A percentile compares a stretch with the other conserved stretches of the same genome.
phyloP scores from a whole-genome alignment of 2,329 filamentous ascomycete species.

The Arthroderma sp. region DNA sequence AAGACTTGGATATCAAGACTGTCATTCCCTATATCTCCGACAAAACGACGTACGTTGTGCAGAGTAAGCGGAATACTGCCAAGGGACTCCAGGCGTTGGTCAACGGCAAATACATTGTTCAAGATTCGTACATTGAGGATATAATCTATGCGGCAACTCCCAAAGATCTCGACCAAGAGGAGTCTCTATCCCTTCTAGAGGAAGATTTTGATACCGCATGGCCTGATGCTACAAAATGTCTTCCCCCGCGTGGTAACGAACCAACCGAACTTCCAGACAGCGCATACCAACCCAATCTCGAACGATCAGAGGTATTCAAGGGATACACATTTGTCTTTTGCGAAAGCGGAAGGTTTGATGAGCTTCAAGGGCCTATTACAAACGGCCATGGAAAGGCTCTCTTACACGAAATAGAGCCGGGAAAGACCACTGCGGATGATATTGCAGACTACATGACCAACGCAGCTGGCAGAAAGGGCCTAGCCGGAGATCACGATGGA shows the following conservation, averaged over 20 bases:
- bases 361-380: slow-evolving; percentile 59
- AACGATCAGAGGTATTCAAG: slow-evolving; percentile 60
- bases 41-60: slow-evolving; percentile 74
- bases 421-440: slow-evolving; percentile 56
- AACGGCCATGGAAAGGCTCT: slow-evolving; percentile 74
- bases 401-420: slow-evolving; percentile 46
- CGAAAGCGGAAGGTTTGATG: slow-evolving; percentile 60
- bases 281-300: slow-evolving; percentile 57
- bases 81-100: slow-evolving; percentile 79
- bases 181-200: slow-evolving; percentile 50
- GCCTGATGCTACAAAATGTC: slow-evolving; percentile 58
- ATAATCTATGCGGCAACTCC: slow-evolving; percentile 48
- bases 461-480: slow-evolving; percentile 59
- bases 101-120: slow-evolving; percentile 65
- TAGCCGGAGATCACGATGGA: slow-evolving; percentile 49
- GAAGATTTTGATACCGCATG: slow-evolving; percentile 65
- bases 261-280: slow-evolving; percentile 53
- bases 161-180: slow-evolving; percentile 37
- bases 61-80: slow-evolving; percentile 78
- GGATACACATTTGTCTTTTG: slow-evolving; percentile 86
- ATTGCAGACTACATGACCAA: slow-evolving; percentile 65
- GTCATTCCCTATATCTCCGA: slow-evolving; percentile 55
- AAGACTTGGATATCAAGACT: slow-evolving; percentile 81
- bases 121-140: slow-evolving; percentile 55
- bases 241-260: slow-evolving; percentile 65